phyloP scores from a whole-genome alignment of 805 yeast genomes.

The Schwanniomyces occidentalis region DNA sequence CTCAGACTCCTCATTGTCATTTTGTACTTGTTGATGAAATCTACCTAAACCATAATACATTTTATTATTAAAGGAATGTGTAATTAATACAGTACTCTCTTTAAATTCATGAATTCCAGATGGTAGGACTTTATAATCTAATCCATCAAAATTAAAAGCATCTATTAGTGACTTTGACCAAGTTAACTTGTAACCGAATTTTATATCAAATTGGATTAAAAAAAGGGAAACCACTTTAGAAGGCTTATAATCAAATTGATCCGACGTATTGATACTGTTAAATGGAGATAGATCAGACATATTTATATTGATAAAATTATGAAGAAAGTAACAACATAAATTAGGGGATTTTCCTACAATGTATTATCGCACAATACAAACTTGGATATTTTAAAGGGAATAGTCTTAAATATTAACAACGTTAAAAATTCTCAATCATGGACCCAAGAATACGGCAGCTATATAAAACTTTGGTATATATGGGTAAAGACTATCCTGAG shows the following conservation, averaged over 20 bases:
- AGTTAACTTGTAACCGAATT: constrained; percentile 36
- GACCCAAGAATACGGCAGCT: constrained; percentile 15
- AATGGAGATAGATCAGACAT: constrained; percentile 1
- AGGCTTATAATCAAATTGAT: constrained; percentile 12
- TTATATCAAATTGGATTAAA: constrained; percentile 36
- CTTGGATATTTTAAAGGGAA: too few species aligned
- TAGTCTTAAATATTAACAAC: too few species aligned
- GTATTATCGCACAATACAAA: too few species aligned
- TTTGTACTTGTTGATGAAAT: constrained; percentile 23
- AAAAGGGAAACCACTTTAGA: constrained; percentile 34
- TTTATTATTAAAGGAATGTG: constrained; percentile 23
- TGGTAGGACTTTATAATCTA: constrained; percentile 41
- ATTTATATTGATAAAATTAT: too few species aligned
- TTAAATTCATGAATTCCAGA: constrained; percentile 40
- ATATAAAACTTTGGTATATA: constrained; percentile 28
- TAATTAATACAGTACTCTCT: constrained; percentile 29
- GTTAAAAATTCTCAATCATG: too few species aligned
- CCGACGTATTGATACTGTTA: constrained; percentile 2
- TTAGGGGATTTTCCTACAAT: too few species aligned
- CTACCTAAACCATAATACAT: constrained; percentile 37
- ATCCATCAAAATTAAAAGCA: constrained; percentile 25
- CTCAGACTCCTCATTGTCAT: constrained; percentile 1
- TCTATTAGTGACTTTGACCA: constrained; percentile 29
- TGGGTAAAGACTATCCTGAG: constrained; percentile 38
- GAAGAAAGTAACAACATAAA: too few species aligned